Percentiles rank a stretch among this genome's conserved stretches.
These are phyloP conservation scores for Phaffia tasmanica DNA, from an alignment of 768 basidiomycete species.

Conservation along the genomic window DNA sequence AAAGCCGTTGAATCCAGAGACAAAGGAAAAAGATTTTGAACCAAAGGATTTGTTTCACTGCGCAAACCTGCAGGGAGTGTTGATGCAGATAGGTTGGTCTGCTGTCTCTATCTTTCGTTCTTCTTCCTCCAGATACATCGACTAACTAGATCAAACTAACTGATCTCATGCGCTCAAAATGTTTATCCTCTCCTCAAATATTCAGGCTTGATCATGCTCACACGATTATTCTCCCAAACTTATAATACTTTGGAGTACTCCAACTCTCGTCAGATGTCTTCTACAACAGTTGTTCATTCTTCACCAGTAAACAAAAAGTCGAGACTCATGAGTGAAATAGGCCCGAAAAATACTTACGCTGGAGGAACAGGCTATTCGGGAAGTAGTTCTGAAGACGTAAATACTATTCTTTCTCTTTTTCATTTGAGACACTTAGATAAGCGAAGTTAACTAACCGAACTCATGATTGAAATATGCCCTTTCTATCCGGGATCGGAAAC, in stretches of 20 bases:
- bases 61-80: constrained; percentile 65
- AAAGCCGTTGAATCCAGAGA: constrained; percentile 38
- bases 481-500: background rate
- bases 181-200: background rate
- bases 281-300: background rate
- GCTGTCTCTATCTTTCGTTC: background rate
- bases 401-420: constrained; percentile 31
- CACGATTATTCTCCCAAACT: constrained; percentile 13
- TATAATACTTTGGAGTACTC: constrained; percentile 10
- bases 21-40: constrained; percentile 37
- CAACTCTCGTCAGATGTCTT: background rate
- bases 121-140: background rate
- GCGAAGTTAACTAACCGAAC: no score
- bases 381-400: constrained; percentile 68
- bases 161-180: background rate
- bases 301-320: constrained; percentile 27
- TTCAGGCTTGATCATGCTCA: constrained; percentile 26
- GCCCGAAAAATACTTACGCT: constrained; percentile 51
- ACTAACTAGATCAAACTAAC: background rate
- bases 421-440: no score
- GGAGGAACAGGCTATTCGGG: constrained; percentile 65
- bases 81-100: constrained; percentile 75
- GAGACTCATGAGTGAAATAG: constrained; percentile 17
- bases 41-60: constrained; percentile 65
- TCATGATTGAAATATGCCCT: no score